A percentile compares a stretch with the other conserved stretches of the same genome.
Conservation (phyloP, 495 filamentous ascomycete species). For the Hyaloscypha bicolor region DNA sequence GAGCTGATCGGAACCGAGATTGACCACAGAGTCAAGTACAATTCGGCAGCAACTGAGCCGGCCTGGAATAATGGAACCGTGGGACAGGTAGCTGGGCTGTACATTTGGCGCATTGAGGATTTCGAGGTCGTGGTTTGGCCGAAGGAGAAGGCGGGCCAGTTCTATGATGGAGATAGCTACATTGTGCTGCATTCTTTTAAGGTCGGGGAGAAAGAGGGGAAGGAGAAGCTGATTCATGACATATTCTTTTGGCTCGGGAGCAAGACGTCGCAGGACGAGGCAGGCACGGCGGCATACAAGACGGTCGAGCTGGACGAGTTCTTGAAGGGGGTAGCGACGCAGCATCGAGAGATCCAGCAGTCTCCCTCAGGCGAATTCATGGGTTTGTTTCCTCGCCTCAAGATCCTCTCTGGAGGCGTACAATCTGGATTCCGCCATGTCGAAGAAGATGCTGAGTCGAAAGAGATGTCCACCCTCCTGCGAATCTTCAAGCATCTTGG, state of each 20-base stretch:
- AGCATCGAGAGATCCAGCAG: conserved; percentile 61
- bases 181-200: conserved; percentile 60
- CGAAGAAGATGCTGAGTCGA: conserved; percentile 43
- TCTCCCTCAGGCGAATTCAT: conserved; percentile 58
- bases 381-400: conserved; percentile 55
- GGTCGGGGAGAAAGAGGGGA: conserved; percentile 41
- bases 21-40: conserved; percentile 66
- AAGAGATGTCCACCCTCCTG: conserved; percentile 50
- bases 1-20: conserved; percentile 60
- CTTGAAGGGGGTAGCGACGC: conserved; percentile 57
- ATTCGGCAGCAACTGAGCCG: conserved; percentile 59
- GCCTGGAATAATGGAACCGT: conserved; percentile 60
- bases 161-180: conserved; percentile 66
- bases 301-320: conserved; percentile 68
- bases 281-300: conserved; percentile 66
- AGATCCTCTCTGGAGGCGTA: conserved; percentile 60
- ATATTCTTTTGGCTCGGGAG: conserved; percentile 64
- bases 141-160: conserved; percentile 51
- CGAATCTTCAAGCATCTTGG: conserved; percentile 57
- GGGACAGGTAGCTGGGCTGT: conserved; percentile 50
- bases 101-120: conserved; percentile 63
- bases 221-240: conserved; percentile 53
- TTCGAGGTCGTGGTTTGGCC: conserved; percentile 64
- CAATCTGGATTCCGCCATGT: conserved; percentile 61
- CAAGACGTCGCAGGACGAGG: conserved; percentile 64